phyloP scores from a whole-genome alignment of 352 stramenopile species.

The Pythium oligandrum region DNA sequence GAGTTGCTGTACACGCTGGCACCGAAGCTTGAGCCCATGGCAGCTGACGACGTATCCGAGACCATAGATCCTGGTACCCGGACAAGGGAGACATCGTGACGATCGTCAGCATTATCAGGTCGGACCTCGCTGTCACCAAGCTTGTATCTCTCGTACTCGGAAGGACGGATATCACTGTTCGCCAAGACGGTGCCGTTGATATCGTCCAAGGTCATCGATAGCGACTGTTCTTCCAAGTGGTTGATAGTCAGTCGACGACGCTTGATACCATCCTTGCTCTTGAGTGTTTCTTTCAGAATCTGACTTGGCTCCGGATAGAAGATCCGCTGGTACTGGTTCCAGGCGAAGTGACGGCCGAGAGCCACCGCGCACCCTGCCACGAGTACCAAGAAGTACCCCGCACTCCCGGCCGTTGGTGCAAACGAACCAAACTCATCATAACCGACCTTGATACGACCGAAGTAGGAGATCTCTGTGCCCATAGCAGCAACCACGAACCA shows the following conservation, averaged over 20 bases:
- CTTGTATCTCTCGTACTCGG: slow-evolving; percentile 34
- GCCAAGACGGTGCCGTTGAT: slow-evolving; percentile 41
- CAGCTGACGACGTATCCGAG: slow-evolving; percentile 22
- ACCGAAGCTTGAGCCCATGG: slow-evolving; percentile 41
- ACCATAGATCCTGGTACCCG: slow-evolving; percentile 11
- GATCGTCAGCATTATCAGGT: slow-evolving; percentile 6
- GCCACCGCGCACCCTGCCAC: slow-evolving; percentile 65
- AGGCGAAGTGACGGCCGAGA: slow-evolving; percentile 66
- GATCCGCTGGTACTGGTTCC: slow-evolving; percentile 76
- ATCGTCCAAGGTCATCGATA: slow-evolving; percentile 79
- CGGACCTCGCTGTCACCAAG: slow-evolving; percentile 4
- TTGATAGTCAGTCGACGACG: slow-evolving; percentile 66
- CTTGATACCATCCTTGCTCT: slow-evolving; percentile 7
- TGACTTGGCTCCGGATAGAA: slow-evolving; percentile 70
- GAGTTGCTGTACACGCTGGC: slow-evolving; percentile 63
- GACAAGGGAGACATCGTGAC: slow-evolving; percentile 4
- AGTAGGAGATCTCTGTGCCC: slow-evolving; percentile 49
- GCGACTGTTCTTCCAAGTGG: slow-evolving; percentile 62
- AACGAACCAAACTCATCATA: slow-evolving; percentile 82
- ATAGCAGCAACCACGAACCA: slow-evolving; percentile 67
- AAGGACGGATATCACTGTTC: slow-evolving; percentile 35
- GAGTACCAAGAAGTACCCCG: slow-evolving; percentile 60
- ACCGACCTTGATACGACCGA: slow-evolving; percentile 60
- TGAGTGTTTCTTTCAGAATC: slow-evolving; percentile 60
- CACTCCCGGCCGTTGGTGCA: slow-evolving; percentile 39